Evolutionary conservation across 2,329 filamentous ascomycete species (phyloP).

Genomic region (Penicillium sp.): DNA sequence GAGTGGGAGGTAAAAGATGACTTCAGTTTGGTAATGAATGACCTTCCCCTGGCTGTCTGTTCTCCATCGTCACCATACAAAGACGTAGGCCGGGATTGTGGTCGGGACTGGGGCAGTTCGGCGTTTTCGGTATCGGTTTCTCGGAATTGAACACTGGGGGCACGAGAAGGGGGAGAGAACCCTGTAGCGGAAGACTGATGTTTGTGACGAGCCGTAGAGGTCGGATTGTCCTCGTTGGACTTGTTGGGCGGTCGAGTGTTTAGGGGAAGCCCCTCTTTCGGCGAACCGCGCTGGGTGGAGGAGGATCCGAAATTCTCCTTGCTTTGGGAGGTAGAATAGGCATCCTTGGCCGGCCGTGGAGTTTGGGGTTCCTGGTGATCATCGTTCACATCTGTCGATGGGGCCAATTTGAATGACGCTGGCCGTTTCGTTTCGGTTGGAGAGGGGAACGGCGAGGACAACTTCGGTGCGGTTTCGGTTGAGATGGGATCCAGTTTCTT

Average conservation of each 20-base stretch:
- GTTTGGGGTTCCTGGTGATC: conserved; percentile 8
- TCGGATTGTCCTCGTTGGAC: conserved; percentile 24
- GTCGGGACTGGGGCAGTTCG: conserved; percentile 55
- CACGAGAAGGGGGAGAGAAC: conserved; percentile 44
- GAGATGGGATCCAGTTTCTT: conserved; percentile 22
- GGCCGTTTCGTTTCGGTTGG: conserved; percentile 26
- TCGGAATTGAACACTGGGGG: conserved; percentile 76
- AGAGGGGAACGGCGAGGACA: conserved; percentile 32
- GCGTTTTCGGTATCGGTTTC: conserved; percentile 54
- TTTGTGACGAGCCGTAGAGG: conserved; percentile 21
- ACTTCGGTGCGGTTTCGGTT: conserved; percentile 20
- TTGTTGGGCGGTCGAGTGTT: conserved; percentile 27
- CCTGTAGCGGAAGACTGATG: conserved; percentile 27
- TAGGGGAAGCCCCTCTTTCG: conserved; percentile 24
- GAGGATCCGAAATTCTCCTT: conserved; percentile 15
- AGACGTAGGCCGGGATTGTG: conserved; percentile 64
- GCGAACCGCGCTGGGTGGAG: conserved; percentile 17
- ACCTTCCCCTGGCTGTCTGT: conserved; percentile 57
- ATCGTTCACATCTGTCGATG: conserved; percentile 12
- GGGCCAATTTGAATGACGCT: conserved; percentile 15
- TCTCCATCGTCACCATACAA: conserved; percentile 65
- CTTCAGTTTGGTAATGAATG: conserved; percentile 77
- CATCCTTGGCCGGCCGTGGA: conserved; percentile 1
- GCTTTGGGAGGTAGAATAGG: conserved; percentile 2
- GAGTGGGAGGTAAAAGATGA: conserved; percentile 57